Conservation (phyloP, 495 filamentous ascomycete species). For the Penicilliopsis zonata region DNA sequence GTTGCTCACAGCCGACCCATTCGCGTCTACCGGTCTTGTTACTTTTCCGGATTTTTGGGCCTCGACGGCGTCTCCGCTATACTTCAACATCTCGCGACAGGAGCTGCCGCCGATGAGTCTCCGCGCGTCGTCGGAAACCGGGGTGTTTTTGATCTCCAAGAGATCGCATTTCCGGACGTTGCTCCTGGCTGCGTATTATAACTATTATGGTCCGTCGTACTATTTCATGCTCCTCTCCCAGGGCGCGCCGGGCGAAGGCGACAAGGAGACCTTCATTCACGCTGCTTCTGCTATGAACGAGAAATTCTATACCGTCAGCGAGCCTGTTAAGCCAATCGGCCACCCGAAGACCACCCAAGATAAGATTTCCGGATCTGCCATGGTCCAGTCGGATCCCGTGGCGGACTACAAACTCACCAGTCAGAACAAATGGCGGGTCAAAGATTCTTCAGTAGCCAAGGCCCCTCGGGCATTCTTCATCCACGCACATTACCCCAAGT, state of each 20-base stretch:
- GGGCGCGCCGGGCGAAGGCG: conserved; percentile 36
- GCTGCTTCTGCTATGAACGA: conserved; percentile 30
- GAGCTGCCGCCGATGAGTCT: conserved; percentile 9
- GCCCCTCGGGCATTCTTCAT: conserved; percentile 23
- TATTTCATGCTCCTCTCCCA: conserved; percentile 40
- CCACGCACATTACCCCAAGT: conserved; percentile 29
- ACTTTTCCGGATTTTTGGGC: conserved; percentile 45
- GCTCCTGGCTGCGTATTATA: conserved; percentile 43
- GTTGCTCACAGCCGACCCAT: conserved; percentile 30
- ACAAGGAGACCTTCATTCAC: conserved; percentile 45
- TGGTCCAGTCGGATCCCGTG: conserved; percentile 20
- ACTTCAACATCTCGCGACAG: conserved; percentile 35
- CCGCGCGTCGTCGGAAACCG: conserved; percentile 30
- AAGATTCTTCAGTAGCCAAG: conserved; percentile 7
- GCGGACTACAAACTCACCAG: conserved; percentile 17
- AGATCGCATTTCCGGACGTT: conserved; percentile 27
- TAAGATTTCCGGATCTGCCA: conserved; percentile 6
- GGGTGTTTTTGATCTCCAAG: conserved; percentile 40
- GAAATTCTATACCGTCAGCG: conserved; percentile 28
- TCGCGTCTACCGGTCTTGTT: conserved; percentile 29
- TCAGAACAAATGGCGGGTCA: conserved; percentile 9
- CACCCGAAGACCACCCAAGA: conserved; percentile 7
- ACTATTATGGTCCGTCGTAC: conserved; percentile 35
- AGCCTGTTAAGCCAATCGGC: conserved; percentile 11
- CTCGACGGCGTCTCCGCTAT: conserved; percentile 27